Evolutionary conservation across 2,329 filamentous ascomycete species (phyloP), one percentile per base, ranked within the genome.

Genomic region (Botrytis aclada): DNA sequence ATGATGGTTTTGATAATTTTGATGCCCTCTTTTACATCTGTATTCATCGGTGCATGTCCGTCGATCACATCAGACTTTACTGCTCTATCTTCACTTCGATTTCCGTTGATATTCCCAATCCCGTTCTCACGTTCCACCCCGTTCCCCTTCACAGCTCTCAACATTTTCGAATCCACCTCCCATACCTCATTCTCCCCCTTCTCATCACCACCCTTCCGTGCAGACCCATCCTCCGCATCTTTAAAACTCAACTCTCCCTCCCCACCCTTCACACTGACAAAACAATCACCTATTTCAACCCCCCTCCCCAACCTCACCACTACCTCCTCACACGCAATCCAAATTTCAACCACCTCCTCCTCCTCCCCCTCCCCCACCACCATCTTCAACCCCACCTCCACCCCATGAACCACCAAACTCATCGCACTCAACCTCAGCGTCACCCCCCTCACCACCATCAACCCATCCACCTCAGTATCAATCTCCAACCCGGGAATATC

Each of bases 331-430:
- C 82, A 83, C 73, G 85, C 84, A 63, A 88, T 84, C 0, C 85
- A 85, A 22, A 88, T 77, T 77, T 88, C 86, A 73, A 87, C 84
- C 65, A 87, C 86, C 61, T 86, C 83, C 10, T 83, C 83, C 10
- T 87, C 86, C 60, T 86, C 83, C 12, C 83, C 83, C 2, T 39
- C 45, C 16, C 87, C 86, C 63, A 86, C 83, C 10, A 84, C 83
- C 7, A 87, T 77, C 75, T 86, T 87, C 76, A 87, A 83, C 45
- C 85, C 86, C 7, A 87, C 83, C 76, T 88, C 86, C 39, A 88
- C 81, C 2, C 86, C 85, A 79, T 88, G 85, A 3, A 85, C 85
- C 8, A 84, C 82, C 39, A 86, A 80, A 5, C 83, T 87, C 72
- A 88, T 76, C 9, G 81, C 85, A 1, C 84, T 86, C 4, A 88